phyloP scores from a whole-genome alignment of 2,329 filamentous ascomycete species.

The Colletotrichum sp. region DNA sequence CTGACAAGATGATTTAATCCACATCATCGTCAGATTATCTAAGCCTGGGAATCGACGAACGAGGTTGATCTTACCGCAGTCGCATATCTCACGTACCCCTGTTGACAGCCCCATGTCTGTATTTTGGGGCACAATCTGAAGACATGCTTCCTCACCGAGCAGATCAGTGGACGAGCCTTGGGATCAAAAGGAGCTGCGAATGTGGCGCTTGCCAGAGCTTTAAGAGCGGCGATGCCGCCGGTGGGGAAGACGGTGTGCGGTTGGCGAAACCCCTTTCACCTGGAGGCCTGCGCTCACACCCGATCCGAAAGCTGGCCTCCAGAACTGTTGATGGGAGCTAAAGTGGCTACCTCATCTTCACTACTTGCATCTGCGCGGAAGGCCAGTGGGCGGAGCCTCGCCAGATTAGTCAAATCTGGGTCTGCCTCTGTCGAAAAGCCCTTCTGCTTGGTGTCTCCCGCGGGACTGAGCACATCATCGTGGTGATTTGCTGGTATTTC shows the following conservation, averaged over 20 bases:
- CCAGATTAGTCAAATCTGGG: not conserved
- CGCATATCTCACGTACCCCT: not conserved
- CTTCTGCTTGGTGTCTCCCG: not conserved
- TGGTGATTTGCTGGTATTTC: not conserved
- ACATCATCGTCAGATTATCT: not conserved
- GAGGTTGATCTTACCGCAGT: not conserved
- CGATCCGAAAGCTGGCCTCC: not conserved
- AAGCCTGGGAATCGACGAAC: not conserved
- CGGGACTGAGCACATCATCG: not conserved
- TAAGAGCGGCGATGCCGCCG: not conserved
- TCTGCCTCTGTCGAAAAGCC: not conserved
- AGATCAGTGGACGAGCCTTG: not conserved
- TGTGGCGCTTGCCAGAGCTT: not conserved
- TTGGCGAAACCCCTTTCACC: not conserved
- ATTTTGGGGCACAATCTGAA: not conserved
- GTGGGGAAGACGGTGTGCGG: not conserved
- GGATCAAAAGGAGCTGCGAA: not conserved
- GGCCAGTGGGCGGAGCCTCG: no score
- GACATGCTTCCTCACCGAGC: not conserved
- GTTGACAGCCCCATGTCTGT: not conserved
- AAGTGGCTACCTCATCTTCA: not conserved
- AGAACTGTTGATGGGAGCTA: not conserved
- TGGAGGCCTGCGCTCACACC: not conserved
- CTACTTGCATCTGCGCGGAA: not conserved
- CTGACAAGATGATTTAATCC: not conserved